Evolutionary conservation across 1,284 basidiomycete species (phyloP).

Genomic region (Porodaedalea pini): DNA sequence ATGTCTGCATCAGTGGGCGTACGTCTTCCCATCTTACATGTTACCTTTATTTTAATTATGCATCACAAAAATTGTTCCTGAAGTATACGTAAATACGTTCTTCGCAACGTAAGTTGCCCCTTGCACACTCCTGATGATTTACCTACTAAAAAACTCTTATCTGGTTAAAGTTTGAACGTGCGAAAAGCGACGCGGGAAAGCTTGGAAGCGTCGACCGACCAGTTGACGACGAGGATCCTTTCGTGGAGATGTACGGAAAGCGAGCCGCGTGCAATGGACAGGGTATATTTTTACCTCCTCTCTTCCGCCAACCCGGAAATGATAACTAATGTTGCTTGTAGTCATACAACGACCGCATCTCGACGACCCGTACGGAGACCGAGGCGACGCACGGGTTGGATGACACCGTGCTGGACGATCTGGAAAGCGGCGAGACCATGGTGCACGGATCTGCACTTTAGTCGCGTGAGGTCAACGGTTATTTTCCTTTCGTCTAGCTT

Average conservation of each 20-base stretch:
- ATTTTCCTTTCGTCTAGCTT: no score
- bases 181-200: slow-evolving; percentile 2
- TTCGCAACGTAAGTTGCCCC: slow-evolving; percentile 14
- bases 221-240: not conserved
- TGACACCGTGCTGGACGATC: not conserved
- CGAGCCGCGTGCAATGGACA: not conserved
- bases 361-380: not conserved
- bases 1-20: slow-evolving; percentile 14
- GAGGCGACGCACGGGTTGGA: not conserved
- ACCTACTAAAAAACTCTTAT: not conserved
- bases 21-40: not conserved
- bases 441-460: not conserved
- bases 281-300: not conserved
- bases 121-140: not conserved
- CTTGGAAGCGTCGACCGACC: not conserved
- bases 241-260: not conserved
- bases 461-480: no score
- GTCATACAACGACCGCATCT: not conserved
- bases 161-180: slow-evolving; percentile 5
- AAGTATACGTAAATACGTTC: slow-evolving; percentile 17
- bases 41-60: not conserved
- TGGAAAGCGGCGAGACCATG: not conserved
- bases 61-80: not conserved
- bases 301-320: not conserved
- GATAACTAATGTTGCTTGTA: not conserved